Base-by-base conservation (phyloP, 2,329 filamentous ascomycete species). In the Helminthosporium solani region DNA sequence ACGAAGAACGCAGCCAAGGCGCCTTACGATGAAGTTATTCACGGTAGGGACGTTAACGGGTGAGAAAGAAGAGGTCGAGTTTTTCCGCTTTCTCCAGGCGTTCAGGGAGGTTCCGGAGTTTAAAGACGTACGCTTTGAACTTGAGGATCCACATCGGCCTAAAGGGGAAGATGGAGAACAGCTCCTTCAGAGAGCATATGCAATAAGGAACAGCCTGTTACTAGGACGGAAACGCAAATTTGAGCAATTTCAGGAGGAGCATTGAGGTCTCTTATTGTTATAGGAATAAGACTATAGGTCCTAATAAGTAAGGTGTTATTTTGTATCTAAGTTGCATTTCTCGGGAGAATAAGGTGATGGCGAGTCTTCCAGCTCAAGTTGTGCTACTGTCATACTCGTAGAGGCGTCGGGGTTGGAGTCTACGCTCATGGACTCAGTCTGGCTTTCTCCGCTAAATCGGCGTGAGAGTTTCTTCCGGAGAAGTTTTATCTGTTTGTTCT, bases 51-150 rank as follows among this genome's bases (percentile, higher is more conserved):
- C 31, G 46, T 41, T 49, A 42, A 44, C 25, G n/a, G 33, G 37
- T 25, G 33, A 36, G 11, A 30, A 46, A 46, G 43, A 50, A 19
- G 28, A 50, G 47, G 43, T 46, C 23, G n/a, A 44, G 27, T 46
- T 50, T 43, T 43, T 46, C 43, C 15, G 18, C 39, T 50, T 50
- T 46, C 43, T 50, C 35, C 16, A 46, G 39, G 47, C 30, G 38
- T 23, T 50, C 23, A 50, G 33, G 28, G 40, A 48, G 46, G 46
- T 48, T 48, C 41, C n/a, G 15, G 41, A 41, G 34, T 48, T 48
- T 44, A 44, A 49, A 45, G 42, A 45, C 31, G 25, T 45, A 44
- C 19, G 18, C 37, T 49, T 45, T 45, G 15, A 41, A 40, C 31
- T 45, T 49, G 19, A 31, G 7, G 15, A 47, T 46, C 28, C 37